Evolutionary conservation across 805 yeast species (phyloP), one percentile per base, ranked within the genome.

Genomic region (Kazachstania kunashirensis): DNA sequence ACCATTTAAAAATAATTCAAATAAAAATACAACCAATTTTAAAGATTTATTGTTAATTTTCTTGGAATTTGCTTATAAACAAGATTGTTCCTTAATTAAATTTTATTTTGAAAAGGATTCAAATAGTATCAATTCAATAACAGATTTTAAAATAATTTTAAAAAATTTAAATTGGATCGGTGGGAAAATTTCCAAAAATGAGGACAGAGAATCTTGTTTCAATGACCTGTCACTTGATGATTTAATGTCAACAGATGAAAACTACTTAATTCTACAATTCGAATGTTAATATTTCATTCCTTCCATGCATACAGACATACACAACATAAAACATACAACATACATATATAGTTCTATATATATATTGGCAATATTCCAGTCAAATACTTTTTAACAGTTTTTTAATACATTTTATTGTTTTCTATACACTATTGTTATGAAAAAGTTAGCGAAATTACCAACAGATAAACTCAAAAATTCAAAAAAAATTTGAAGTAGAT

Each of bases 91-190:
- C 3, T 31, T 13, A 6, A 33, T 55, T 39, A 42, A 56, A 33
- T 32, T 56, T 12, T 52, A 51, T 36, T 42, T 55, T 12, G 27
- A 41, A 26, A 44, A 55, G 32, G 47, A 45, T 29, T 44, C 40
- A 10, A 15, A 25, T 25, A 13, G 30, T 20, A 37, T 40, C 3
- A 14, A 17, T 17, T 16, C 31, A 28, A 42, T 49, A 14, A 41
- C 33, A 16, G 41, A 42, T 15, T 38, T 49, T 6, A 46, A 49
- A n/a, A 45, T 42, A 4, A 40, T 57, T 18, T 34, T 57, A 16
- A 38, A 45, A 31, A 57, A 55, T 42, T 37, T 57, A 21, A 50
- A 52, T 33, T 57, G 62, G 62, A 49, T 57, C 13, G 57, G 57
- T 34, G 62, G 59, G 12, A 52, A 42, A 34, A 24, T 55, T 30